phyloP scores from a whole-genome alignment of 148 eudicot species.

The Spergularia bocconei region DNA sequence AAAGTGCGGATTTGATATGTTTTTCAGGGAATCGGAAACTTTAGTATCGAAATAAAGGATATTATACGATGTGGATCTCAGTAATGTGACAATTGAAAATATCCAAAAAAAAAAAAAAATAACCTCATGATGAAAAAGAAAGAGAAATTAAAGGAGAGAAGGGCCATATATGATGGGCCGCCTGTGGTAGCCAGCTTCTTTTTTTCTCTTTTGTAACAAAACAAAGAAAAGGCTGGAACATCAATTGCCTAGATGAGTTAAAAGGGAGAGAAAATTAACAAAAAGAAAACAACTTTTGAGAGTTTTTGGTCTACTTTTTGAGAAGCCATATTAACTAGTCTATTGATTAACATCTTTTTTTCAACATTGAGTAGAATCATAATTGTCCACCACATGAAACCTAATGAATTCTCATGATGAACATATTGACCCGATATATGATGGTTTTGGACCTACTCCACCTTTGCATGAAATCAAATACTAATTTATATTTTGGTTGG shows the following conservation, averaged over 20 bases:
- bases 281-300: slow-evolving; percentile 20
- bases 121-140: slow-evolving; percentile 25
- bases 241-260: slow-evolving; percentile 19
- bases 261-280: slow-evolving; percentile 22
- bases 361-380: slow-evolving; percentile 43
- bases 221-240: slow-evolving; percentile 16
- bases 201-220: slow-evolving; percentile 24
- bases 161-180: slow-evolving; percentile 22
- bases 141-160: not conserved
- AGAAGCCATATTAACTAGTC: not conserved
- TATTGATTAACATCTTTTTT: slow-evolving; percentile 8
- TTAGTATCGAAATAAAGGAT: not conserved
- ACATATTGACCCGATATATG: slow-evolving; percentile 40
- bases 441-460: slow-evolving; percentile 25
- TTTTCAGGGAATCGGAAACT: not conserved
- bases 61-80: slow-evolving; percentile 10
- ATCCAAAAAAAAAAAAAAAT: slow-evolving; percentile 19
- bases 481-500: too few species aligned
- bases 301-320: slow-evolving; percentile 7
- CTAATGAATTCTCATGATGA: slow-evolving; percentile 40
- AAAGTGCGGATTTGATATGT: too few species aligned
- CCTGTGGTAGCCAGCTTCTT: slow-evolving; percentile 12
- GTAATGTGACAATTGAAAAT: slow-evolving; percentile 19
- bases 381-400: slow-evolving; percentile 64
- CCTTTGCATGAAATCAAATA: slow-evolving; percentile 2